phyloP scores from a whole-genome alignment of 257 asterid species.

The Ilex asprella region DNA sequence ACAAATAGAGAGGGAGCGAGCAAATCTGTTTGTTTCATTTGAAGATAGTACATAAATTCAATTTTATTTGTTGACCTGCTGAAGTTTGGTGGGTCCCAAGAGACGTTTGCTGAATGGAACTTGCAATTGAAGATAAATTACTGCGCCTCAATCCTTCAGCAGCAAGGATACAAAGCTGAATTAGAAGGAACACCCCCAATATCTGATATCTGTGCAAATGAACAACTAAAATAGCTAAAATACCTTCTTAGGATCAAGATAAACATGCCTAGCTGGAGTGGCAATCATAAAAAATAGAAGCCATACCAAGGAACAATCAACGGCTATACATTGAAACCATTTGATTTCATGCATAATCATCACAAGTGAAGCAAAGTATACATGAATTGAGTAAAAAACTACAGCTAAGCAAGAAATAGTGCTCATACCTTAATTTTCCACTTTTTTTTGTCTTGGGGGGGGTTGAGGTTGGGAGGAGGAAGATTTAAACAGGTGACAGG shows the following conservation, averaged over 20 bases:
- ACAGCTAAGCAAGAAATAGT: too few species aligned
- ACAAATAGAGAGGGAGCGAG: too few species aligned
- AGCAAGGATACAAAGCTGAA: slow-evolving; percentile 85
- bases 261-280: neutral
- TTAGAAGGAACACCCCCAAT: slow-evolving; percentile 90
- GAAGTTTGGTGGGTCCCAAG: slow-evolving; percentile 63
- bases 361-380: too few species aligned
- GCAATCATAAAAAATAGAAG: neutral
- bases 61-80: slow-evolving; percentile 43
- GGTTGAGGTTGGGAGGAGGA: too few species aligned
- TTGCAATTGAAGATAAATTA: slow-evolving; percentile 69
- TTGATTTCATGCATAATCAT: too few species aligned
- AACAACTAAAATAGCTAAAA: slow-evolving; percentile 11
- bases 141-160: slow-evolving; percentile 92
- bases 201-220: slow-evolving; percentile 78
- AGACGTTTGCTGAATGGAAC: slow-evolving; percentile 71
- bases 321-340: too few species aligned
- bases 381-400: too few species aligned
- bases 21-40: too few species aligned
- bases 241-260: neutral
- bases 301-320: neutral
- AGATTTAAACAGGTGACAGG: too few species aligned
- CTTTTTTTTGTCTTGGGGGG: too few species aligned
- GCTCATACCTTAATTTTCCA: too few species aligned
- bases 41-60: too few species aligned